Base-by-base conservation (phyloP, 2,329 filamentous ascomycete genomes). In the Orbilia javanica region DNA sequence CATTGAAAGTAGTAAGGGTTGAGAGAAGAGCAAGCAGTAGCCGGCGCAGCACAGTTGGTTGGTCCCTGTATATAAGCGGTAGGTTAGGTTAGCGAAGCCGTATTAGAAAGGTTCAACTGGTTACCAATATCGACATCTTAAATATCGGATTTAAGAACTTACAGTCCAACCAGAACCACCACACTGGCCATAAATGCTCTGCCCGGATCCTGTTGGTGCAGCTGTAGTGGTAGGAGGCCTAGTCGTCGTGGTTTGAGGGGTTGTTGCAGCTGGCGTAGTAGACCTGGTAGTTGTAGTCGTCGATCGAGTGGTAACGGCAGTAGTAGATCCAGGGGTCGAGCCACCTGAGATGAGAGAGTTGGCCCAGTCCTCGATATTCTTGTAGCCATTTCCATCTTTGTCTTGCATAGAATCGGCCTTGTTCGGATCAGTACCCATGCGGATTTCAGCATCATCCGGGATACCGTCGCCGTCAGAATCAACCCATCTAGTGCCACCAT, bases 401-500 rank as follows among this genome's bases (percentile, higher is more conserved):
- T 80, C 80, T 84, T 86, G 85, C 4, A 84, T 84, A 64, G 86
- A 85, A 18, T 83, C 82, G 25, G 82, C 82, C 42, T 85, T 83
- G 4, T 84, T 83, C 4, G 84, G 82, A 68, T 86, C 77, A 27
- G 86, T 79, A 0, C 86, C 85, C 67, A 87, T 84, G 7, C 84
- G 83, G 25, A 80, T 82, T 81, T 88, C 87, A 79, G 85, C 87
- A 25, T 83, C 84, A 81, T 88, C 86, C 2, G 86, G 86, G 52
- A 88, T 87, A 0, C 87, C 86, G 74, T 88, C 87, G 0, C 84
- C 85, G 80, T 88, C 86, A 0, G 84, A 83, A 79, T 88, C 87
- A 18, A 82, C 82, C 50, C 83, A 84, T 36, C 83, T 83, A 0
- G 82, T 83, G 7, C 85, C 86, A 10, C 82, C 82, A 7, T 82